Conservation (phyloP, 345 rosid genomes). For the Eucalyptus rudis region DNA sequence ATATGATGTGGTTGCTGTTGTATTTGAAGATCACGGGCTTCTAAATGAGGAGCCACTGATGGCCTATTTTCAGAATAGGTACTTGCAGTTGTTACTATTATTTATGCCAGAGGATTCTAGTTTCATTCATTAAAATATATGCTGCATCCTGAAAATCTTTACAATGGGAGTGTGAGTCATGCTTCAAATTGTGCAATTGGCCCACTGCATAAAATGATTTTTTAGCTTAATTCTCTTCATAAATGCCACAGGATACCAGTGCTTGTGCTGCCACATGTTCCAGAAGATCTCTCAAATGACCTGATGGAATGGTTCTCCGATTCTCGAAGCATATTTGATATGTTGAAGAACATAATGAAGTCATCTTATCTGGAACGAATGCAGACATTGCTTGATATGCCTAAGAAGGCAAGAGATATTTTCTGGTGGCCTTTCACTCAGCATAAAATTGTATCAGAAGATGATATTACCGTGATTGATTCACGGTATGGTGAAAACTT, state of each 20-base stretch:
- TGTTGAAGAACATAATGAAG: slow-evolving; percentile 46
- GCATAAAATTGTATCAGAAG: slow-evolving; percentile 65
- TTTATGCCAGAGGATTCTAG: background rate
- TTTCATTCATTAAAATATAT: background rate
- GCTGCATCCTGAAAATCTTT: background rate
- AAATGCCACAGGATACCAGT: slow-evolving; percentile 54
- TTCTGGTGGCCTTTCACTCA: slow-evolving; percentile 99
- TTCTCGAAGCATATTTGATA: slow-evolving; percentile 37
- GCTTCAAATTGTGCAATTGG: background rate
- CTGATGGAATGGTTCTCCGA: slow-evolving; percentile 74
- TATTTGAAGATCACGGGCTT: slow-evolving; percentile 85
- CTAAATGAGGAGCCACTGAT: slow-evolving; percentile 57
- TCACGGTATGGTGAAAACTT: slow-evolving; percentile 90
- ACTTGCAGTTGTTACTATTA: background rate
- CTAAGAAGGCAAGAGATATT: slow-evolving; percentile 55
- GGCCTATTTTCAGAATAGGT: slow-evolving; percentile 70
- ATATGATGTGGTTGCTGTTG: slow-evolving; percentile 73
- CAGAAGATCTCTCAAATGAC: slow-evolving; percentile 70
- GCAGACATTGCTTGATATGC: slow-evolving; percentile 45
- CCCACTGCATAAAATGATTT: background rate
- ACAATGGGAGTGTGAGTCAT: background rate
- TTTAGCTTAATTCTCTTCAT: background rate
- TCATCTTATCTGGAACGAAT: slow-evolving; percentile 51
- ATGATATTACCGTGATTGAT: slow-evolving; percentile 70
- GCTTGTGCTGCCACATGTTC: slow-evolving; percentile 70